Evolutionary conservation across 2,329 filamentous ascomycete genomes (phyloP).

Genomic region (Ophiostoma populinum): DNA sequence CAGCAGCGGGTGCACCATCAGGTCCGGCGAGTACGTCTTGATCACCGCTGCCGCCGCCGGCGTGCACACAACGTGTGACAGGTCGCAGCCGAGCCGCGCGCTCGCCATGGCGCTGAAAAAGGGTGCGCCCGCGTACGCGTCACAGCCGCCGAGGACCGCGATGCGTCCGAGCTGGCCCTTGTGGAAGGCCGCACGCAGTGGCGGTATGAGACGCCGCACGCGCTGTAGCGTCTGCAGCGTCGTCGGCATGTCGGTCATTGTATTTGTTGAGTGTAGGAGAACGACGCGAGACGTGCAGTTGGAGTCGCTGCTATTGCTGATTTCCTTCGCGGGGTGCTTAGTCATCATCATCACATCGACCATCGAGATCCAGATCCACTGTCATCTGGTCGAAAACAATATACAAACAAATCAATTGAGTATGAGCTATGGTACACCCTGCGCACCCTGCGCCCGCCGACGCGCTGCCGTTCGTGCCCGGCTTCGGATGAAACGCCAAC

Average conservation of each 20-base stretch:
- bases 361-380: too few species aligned
- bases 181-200: conserved; percentile 89
- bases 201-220: conserved; percentile 80
- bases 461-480: too few species aligned
- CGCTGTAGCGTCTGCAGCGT: conserved; percentile 58
- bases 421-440: too few species aligned
- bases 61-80: conserved; percentile 95
- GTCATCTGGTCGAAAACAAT: too few species aligned
- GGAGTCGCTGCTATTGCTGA: too few species aligned
- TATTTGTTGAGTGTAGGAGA: background rate
- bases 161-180: conserved; percentile 91
- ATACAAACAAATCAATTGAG: too few species aligned
- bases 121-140: conserved; percentile 91
- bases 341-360: too few species aligned
- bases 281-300: too few species aligned
- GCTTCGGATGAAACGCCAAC: too few species aligned
- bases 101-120: conserved; percentile 98
- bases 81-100: conserved; percentile 73
- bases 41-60: conserved; percentile 74
- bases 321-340: too few species aligned
- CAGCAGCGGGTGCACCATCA: conserved; percentile 88
- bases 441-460: too few species aligned
- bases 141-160: conserved; percentile 83
- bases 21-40: conserved; percentile 92
- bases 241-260: conserved; percentile 38